Evolutionary conservation across 495 filamentous ascomycete genomes (phyloP).

Genomic region (Lepidopterella palustris): DNA sequence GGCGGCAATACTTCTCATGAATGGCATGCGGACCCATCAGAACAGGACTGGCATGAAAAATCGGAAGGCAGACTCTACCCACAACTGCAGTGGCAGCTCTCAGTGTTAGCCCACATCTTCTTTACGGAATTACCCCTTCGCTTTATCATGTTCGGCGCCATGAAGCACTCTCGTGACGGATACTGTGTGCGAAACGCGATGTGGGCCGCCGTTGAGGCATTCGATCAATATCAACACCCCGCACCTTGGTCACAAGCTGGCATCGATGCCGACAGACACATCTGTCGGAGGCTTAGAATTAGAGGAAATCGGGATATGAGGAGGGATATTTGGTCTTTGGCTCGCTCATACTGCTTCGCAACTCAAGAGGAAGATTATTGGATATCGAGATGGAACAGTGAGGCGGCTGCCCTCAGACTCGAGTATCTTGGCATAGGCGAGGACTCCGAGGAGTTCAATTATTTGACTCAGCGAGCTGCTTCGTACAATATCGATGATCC

Average conservation of each 20-base stretch:
- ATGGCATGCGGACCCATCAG: too few species aligned
- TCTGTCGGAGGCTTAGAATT: background rate
- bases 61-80: background rate
- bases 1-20: too few species aligned
- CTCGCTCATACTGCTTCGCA: background rate
- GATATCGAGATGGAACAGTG: background rate
- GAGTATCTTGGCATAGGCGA: background rate
- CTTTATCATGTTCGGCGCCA: background rate
- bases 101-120: background rate
- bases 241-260: background rate
- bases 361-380: background rate
- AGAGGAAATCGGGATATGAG: background rate
- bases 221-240: background rate
- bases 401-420: background rate
- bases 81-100: background rate
- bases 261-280: background rate
- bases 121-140: background rate
- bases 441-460: background rate
- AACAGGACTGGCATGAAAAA: background rate
- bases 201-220: background rate
- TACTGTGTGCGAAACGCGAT: background rate
- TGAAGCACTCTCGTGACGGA: background rate
- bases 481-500: background rate
- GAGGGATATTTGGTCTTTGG: background rate
- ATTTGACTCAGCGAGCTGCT: background rate